Evolutionary conservation across 2,329 filamentous ascomycete species (phyloP), one percentile per base, ranked within the genome.

Genomic region (Geosmithia putterillii): DNA sequence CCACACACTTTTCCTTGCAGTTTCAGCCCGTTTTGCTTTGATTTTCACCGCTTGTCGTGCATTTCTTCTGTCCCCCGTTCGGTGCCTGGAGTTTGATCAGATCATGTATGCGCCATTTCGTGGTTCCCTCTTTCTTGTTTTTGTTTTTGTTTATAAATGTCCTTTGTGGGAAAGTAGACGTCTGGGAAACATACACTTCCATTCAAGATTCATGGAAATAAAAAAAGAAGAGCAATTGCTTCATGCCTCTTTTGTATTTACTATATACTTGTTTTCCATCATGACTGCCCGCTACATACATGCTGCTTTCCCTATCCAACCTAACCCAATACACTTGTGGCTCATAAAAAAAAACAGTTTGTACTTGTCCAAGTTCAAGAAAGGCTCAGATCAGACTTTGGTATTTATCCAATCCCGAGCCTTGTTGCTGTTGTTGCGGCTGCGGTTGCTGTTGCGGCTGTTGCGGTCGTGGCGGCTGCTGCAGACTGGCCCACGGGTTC

Each of bases 371-470:
- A 32, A 32, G 10, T 32, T n/a, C n/a, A 18, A 21, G 3, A 39
- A 22, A 3, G 18, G 18, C 19, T 14, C 63, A 83, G 51, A 83
- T 58, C 50, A 84, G 56, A 62, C 80, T 83, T 58, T 80, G 73
- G 50, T 83, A 84, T 61, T 79, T 80, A 59, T 81, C 78, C 60
- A 83, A 63, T 0, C 79, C 77, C 5, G 70, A 69, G 52, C 68
- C 70, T 45, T 58, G 61, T 44, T 62, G 58, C 38, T 45, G 46
- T 23, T 56, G 52, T 47, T 55, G 52, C 44, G n/a, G n/a, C n/a
- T n/a, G n/a, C n/a, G n/a, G n/a, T n/a, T 55, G 53, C 46, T 54
- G 52, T 40, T 55, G 49, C 38, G 51, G 51, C 28, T 51, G 46
- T 20, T 54, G 44, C 40, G 51, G 44, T 44, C 52, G 51, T 44